phyloP scores from a whole-genome alignment of 2,329 filamentous ascomycete species.

The Bipolaris gigantea region DNA sequence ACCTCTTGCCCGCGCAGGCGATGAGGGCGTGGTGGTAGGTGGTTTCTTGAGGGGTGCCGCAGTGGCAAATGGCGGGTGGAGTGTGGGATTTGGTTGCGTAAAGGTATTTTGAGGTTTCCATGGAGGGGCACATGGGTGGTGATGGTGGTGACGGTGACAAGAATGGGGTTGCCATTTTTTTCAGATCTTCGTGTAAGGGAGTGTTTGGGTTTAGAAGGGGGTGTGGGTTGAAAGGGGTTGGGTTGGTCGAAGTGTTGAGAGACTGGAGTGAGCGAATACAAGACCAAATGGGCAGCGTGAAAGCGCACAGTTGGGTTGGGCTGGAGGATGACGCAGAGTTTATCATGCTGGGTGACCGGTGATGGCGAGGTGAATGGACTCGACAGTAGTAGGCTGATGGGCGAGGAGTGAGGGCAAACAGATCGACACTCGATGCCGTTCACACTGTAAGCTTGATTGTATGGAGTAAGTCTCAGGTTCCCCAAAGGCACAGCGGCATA shows the following conservation, averaged over 20 bases:
- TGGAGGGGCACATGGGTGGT: not conserved
- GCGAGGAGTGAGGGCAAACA: not conserved
- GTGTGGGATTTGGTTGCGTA: not conserved
- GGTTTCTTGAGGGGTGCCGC: not conserved
- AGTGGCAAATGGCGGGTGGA: not conserved
- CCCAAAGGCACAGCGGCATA: not conserved
- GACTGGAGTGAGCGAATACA: not conserved
- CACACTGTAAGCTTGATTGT: not conserved
- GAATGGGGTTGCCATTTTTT: not conserved
- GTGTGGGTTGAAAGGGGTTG: not conserved
- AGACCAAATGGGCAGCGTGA: not conserved
- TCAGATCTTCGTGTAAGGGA: not conserved
- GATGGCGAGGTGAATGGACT: not conserved
- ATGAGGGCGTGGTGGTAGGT: slow-evolving; percentile 4
- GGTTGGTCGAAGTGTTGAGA: too few species aligned
- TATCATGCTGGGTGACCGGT: not conserved
- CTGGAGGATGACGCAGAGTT: not conserved
- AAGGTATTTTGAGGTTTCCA: not conserved
- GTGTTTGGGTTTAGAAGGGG: not conserved
- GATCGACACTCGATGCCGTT: not conserved
- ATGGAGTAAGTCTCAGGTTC: not conserved
- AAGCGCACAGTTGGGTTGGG: not conserved
- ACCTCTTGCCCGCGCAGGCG: not conserved
- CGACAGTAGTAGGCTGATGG: not conserved
- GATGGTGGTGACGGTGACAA: not conserved